Conservation (phyloP, 2,329 filamentous ascomycete genomes). For the Colletotrichum sp. region DNA sequence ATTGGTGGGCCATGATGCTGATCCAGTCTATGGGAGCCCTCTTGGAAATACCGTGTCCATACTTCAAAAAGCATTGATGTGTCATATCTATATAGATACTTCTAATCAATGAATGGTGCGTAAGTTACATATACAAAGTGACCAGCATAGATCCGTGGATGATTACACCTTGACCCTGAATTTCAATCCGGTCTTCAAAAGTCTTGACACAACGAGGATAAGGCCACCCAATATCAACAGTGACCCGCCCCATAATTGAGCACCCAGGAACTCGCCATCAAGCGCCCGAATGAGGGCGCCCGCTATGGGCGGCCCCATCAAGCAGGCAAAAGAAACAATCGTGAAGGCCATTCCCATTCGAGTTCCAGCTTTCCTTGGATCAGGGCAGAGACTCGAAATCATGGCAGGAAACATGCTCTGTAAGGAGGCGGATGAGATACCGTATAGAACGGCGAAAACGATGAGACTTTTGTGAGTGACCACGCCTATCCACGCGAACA, state of each 20-base stretch:
- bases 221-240: neutral
- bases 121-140: too few relatives aligned
- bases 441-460: slow-evolving; percentile 66
- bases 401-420: slow-evolving; percentile 70
- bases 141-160: too few relatives aligned
- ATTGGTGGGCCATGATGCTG: too few relatives aligned
- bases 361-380: slow-evolving; percentile 55
- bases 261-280: neutral
- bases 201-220: neutral
- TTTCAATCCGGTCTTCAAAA: neutral
- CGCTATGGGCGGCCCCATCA: neutral
- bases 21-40: too few relatives aligned
- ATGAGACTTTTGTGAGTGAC: slow-evolving; percentile 56
- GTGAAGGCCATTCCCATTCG: slow-evolving; percentile 57
- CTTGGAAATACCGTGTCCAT: too few relatives aligned
- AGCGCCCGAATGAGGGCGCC: neutral
- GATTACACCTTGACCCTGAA: neutral
- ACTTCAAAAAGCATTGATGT: too few relatives aligned
- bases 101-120: too few relatives aligned
- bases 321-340: neutral
- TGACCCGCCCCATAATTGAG: neutral
- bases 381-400: slow-evolving; percentile 56
- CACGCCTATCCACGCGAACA: slow-evolving; percentile 60
- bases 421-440: slow-evolving; percentile 65
- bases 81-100: too few relatives aligned